Evolutionary conservation across 2,329 filamentous ascomycete genomes (phyloP).

Genomic region (Chrysoporthe austroafricana): DNA sequence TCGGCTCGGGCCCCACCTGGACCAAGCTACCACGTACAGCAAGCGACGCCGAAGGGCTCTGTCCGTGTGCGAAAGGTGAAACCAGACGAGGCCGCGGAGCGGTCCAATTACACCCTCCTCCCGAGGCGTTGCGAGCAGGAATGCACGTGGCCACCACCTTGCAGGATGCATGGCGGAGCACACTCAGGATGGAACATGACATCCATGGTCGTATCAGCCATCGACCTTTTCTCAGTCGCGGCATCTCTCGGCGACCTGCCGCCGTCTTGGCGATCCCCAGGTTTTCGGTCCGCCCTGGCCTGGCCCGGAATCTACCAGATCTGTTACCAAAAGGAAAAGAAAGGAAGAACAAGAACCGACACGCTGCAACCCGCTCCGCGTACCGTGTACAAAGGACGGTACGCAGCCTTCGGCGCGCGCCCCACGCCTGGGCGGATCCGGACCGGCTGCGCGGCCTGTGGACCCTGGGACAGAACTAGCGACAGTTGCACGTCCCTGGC

Average conservation of each 20-base stretch:
- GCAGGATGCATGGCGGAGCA: slow-evolving; percentile 8
- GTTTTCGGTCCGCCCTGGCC: not conserved
- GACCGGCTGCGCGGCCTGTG: slow-evolving; percentile 21
- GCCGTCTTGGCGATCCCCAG: too few species aligned
- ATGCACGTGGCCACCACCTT: slow-evolving; percentile 19
- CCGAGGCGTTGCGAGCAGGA: not conserved
- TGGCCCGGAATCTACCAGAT: not conserved
- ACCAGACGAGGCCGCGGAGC: not conserved
- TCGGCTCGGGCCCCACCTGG: not conserved
- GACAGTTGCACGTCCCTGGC: slow-evolving; percentile 1
- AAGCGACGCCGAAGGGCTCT: not conserved
- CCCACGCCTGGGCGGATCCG: slow-evolving; percentile 15
- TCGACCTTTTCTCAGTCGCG: not conserved
- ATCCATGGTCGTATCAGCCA: not conserved
- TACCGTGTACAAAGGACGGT: not conserved
- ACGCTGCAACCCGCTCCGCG: slow-evolving; percentile 12
- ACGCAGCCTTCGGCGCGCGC: not conserved
- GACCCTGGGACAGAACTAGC: slow-evolving; percentile 14
- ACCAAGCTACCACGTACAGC: not conserved
- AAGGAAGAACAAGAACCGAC: not conserved
- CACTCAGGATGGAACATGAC: not conserved
- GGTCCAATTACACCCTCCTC: not conserved
- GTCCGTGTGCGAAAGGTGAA: not conserved
- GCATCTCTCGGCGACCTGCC: not conserved
- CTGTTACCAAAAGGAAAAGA: not conserved